Conservation (phyloP, 2,329 filamentous ascomycete genomes). For the Sporothrix phasma region DNA sequence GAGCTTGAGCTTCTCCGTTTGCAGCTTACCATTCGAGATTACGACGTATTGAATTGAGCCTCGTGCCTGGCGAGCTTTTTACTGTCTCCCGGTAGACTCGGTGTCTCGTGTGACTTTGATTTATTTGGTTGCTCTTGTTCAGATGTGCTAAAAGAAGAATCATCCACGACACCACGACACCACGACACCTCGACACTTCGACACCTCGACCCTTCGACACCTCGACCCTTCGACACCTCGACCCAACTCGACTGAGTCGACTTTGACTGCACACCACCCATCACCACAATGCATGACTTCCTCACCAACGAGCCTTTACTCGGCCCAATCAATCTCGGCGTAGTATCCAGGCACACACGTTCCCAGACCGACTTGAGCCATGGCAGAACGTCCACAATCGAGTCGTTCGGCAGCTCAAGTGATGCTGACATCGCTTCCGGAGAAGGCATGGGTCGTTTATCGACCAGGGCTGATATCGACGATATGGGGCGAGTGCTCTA, state of each 20-base stretch:
- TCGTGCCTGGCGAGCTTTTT: too few relatives aligned
- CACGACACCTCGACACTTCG: too few relatives aligned
- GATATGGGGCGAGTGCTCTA: constrained; percentile 11
- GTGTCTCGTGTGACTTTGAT: not conserved
- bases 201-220: too few relatives aligned
- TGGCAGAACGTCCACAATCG: not conserved
- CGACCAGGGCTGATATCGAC: not conserved
- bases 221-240: not conserved
- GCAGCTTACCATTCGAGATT: not conserved
- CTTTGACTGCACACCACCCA: not conserved
- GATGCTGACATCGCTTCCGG: constrained; percentile 3
- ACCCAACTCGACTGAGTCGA: not conserved
- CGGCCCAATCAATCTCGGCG: not conserved
- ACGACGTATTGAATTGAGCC: not conserved
- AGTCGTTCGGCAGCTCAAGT: constrained; percentile 9
- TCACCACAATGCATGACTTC: not conserved
- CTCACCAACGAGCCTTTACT: not conserved
- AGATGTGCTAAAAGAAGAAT: too few relatives aligned
- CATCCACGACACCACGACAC: too few relatives aligned
- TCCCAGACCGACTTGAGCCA: not conserved
- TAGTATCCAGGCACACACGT: not conserved
- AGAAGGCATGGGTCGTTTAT: too few relatives aligned
- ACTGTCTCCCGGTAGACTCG: not conserved
- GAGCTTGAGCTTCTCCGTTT: not conserved
- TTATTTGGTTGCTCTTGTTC: not conserved